Conservation (phyloP, 2,329 filamentous ascomycete species). For the Talaromyces sp. region DNA sequence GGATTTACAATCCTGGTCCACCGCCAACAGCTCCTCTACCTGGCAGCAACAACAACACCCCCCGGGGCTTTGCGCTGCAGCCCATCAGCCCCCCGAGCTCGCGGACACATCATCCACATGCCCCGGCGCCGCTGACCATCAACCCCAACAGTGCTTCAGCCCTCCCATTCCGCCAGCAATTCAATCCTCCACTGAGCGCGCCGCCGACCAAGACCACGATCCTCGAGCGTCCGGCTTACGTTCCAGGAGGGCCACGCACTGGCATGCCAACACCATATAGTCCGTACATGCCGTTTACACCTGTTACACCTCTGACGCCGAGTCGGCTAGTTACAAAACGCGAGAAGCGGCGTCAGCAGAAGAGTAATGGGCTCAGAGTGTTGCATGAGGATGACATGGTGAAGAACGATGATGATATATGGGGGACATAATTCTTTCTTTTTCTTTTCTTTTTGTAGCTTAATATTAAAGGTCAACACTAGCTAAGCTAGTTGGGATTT, state of each 20-base stretch:
- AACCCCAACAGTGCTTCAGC: slow-evolving; percentile 22
- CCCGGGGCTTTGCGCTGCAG: slow-evolving; percentile 6
- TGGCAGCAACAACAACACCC: slow-evolving; percentile 7
- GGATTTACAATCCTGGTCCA: slow-evolving; percentile 52
- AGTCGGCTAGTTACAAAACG: slow-evolving; percentile 42
- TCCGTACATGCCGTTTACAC: slow-evolving; percentile 49
- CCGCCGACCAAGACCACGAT: slow-evolving; percentile 48
- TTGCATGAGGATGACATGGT: slow-evolving; percentile 45
- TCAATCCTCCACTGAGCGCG: slow-evolving; percentile 35
- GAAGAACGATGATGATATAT: slow-evolving; percentile 42
- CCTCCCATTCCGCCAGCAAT: slow-evolving; percentile 43
- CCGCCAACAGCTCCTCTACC: slow-evolving; percentile 49
- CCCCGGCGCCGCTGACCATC: slow-evolving; percentile 29
- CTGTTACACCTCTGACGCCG: slow-evolving; percentile 46
- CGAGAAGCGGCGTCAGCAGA: slow-evolving; percentile 38
- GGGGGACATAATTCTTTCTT: slow-evolving; percentile 27
- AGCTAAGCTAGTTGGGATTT: neutral
- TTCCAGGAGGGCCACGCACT: slow-evolving; percentile 38
- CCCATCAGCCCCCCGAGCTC: slow-evolving; percentile 1
- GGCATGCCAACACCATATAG: slow-evolving; percentile 48
- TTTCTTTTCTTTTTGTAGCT: neutral
- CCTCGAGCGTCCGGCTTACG: slow-evolving; percentile 38
- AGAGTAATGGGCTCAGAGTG: slow-evolving; percentile 40
- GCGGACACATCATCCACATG: neutral
- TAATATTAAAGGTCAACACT: neutral